Percentiles rank a stretch among this genome's conserved stretches.
Conservation (phyloP, 305 asterid species). For the Fraxinus platypoda region DNA sequence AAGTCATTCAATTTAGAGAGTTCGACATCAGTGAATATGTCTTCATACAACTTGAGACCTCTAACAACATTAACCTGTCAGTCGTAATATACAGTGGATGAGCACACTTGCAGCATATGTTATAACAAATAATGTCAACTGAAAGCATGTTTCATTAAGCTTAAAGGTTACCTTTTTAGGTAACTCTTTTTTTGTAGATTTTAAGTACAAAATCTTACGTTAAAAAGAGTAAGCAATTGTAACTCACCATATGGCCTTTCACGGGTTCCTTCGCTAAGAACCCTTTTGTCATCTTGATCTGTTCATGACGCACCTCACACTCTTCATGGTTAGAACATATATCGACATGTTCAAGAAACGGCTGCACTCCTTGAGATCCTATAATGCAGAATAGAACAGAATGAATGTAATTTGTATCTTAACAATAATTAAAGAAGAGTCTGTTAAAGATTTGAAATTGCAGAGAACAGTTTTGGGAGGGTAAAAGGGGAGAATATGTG, state of each 20-base stretch:
- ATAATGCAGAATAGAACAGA: slow-evolving; percentile 17
- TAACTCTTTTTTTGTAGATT: background rate
- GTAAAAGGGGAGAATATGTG: background rate
- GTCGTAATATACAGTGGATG: slow-evolving; percentile 7
- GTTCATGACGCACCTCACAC: slow-evolving; percentile 72
- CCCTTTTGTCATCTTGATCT: slow-evolving; percentile 83
- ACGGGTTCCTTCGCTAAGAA: slow-evolving; percentile 77
- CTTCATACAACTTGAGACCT: slow-evolving; percentile 87
- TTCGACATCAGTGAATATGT: slow-evolving; percentile 70
- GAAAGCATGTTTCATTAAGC: background rate
- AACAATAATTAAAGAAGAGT: background rate
- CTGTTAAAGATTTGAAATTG: background rate
- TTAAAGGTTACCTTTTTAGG: background rate
- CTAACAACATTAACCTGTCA: slow-evolving; percentile 85
- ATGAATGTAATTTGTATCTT: slow-evolving; percentile 3
- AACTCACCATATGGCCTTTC: slow-evolving; percentile 88
- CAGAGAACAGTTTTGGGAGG: background rate
- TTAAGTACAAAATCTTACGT: background rate
- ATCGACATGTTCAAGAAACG: slow-evolving; percentile 43
- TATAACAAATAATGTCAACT: background rate
- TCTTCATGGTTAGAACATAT: slow-evolving; percentile 74
- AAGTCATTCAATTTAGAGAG: slow-evolving; percentile 70
- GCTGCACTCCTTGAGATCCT: slow-evolving; percentile 83
- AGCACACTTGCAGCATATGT: background rate
- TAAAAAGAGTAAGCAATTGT: background rate